A percentile compares a stretch with the other conserved stretches of the same genome.
Conservation (phyloP, 768 basidiomycete genomes). For the Boletales sp. region DNA sequence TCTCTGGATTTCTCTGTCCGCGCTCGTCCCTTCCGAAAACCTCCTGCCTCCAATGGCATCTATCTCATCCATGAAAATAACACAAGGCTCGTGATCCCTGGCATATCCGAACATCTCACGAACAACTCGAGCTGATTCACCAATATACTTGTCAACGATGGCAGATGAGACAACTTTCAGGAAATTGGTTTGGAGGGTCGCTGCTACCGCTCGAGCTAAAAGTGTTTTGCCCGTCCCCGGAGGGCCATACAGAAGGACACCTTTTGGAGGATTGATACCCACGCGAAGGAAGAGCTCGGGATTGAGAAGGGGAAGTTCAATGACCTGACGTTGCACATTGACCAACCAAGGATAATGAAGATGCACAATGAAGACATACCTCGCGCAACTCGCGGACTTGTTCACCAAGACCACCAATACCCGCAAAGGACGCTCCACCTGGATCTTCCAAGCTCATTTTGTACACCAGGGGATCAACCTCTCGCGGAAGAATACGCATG, state of each 20-base stretch:
- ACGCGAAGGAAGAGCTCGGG: constrained; percentile 95
- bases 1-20: constrained; percentile 97
- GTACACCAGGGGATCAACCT: constrained; percentile 97
- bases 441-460: constrained; percentile 99
- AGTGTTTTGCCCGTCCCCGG: constrained; percentile 97
- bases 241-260: constrained; percentile 93
- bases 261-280: constrained; percentile 94
- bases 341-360: neutral
- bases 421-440: constrained; percentile 91
- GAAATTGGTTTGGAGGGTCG: constrained; percentile 93
- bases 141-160: constrained; percentile 98
- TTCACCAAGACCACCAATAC: constrained; percentile 92
- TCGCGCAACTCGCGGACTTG: constrained; percentile 97
- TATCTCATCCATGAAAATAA: constrained; percentile 98
- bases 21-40: constrained; percentile 94
- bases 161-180: constrained; percentile 98
- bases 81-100: constrained; percentile 94
- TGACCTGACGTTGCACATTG: constrained; percentile 54
- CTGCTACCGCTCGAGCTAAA: constrained; percentile 93
- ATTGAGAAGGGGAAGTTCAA: constrained; percentile 90
- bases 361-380: constrained; percentile 40
- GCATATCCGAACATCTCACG: constrained; percentile 99
- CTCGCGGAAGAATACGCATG: constrained; percentile 96
- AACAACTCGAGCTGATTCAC: constrained; percentile 93
- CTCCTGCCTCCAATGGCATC: constrained; percentile 94